Percentiles rank a stretch among this genome's conserved stretches.
Conservation (phyloP, 176 grass and related monocot species). For the Alloteropsis semialata region DNA sequence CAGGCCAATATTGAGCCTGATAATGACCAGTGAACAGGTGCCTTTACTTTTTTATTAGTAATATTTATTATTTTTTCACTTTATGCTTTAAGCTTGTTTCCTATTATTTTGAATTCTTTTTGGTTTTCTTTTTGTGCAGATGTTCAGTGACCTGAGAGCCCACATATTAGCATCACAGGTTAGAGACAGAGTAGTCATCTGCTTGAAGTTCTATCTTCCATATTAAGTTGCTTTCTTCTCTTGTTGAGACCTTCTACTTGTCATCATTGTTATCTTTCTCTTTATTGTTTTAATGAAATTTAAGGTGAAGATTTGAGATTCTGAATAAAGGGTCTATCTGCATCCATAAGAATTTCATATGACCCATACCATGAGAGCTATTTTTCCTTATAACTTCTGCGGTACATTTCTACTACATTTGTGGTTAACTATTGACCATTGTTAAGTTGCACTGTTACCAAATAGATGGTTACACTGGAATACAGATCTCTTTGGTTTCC, state of each 20-base stretch:
- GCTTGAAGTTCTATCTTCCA: conserved; percentile 27
- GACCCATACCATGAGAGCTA: not conserved
- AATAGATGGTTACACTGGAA: too few species aligned
- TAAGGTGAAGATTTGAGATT: not conserved
- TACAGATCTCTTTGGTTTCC: too few species aligned
- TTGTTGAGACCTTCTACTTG: not conserved
- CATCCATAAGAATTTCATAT: not conserved
- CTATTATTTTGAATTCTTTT: conserved; percentile 16
- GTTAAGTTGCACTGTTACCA: too few species aligned
- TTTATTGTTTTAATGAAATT: not conserved
- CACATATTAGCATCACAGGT: conserved; percentile 99
- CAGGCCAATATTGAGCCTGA: conserved; percentile 95
- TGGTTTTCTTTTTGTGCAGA: conserved; percentile 46
- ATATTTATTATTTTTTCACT: not conserved
- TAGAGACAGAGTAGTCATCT: conserved; percentile 30
- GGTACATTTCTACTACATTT: not conserved
- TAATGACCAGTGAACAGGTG: conserved; percentile 99
- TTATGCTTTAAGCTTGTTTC: not conserved
- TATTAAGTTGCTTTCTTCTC: not conserved
- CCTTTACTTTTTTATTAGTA: conserved; percentile 11
- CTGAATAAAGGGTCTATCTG: conserved; percentile 4
- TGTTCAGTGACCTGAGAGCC: conserved; percentile 79
- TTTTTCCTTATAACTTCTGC: not conserved
- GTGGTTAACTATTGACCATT: not conserved
- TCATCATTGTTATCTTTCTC: not conserved